Evolutionary conservation across 2,329 filamentous ascomycete species (phyloP).

Genomic region (Colletotrichum sansevieriae): DNA sequence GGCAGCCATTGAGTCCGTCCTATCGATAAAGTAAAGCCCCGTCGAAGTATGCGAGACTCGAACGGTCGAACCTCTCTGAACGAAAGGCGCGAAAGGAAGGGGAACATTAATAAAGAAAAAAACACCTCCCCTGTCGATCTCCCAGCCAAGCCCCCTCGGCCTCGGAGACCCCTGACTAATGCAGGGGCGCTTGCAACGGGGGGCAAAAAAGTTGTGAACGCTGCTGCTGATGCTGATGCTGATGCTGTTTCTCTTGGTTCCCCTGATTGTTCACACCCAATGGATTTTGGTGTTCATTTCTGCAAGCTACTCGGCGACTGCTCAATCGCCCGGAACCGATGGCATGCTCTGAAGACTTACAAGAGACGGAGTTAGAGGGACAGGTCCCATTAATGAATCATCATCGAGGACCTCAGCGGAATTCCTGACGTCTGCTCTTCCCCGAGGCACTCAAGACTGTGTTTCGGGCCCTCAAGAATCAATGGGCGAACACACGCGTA

Average conservation of each 20-base stretch:
- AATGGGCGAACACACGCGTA: constrained; percentile 24
- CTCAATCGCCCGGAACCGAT: background rate
- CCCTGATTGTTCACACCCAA: constrained; percentile 4
- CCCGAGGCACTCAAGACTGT: constrained; percentile 1
- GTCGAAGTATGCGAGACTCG: background rate
- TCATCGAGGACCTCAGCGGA: constrained; percentile 2
- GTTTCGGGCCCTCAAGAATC: constrained; percentile 35
- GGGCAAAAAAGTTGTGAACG: constrained; percentile 19
- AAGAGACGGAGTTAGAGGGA: no score
- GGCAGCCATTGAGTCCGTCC: no score
- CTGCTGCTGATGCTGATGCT: no score
- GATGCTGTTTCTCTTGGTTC: background rate
- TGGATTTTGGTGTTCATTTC: background rate
- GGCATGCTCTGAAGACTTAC: background rate
- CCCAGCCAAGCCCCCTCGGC: constrained; percentile 14
- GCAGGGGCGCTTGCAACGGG: constrained; percentile 28
- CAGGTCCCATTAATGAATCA: constrained; percentile 11
- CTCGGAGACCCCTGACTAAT: constrained; percentile 28
- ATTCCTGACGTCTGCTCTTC: constrained; percentile 19
- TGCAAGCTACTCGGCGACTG: constrained; percentile 9
- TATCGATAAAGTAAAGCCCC: no score
- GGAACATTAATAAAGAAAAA: background rate
- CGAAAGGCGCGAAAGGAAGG: background rate
- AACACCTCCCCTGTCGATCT: constrained; percentile 28
- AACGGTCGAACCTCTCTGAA: background rate